These are phyloP conservation scores for Botrytis fragariae DNA, from an alignment of 2,329 filamentous ascomycete species.

Conservation along the genomic window DNA sequence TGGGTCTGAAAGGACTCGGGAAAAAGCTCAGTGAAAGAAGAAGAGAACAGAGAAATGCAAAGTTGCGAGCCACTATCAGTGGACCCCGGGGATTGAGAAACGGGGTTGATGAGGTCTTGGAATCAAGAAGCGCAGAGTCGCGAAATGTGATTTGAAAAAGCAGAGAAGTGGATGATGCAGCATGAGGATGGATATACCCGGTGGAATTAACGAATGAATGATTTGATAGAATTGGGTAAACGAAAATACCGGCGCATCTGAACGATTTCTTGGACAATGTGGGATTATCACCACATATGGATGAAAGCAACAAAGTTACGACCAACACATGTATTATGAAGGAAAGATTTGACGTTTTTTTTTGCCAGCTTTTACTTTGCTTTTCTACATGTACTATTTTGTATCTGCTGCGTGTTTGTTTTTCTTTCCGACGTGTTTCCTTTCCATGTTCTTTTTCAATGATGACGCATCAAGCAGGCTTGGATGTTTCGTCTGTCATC, in stretches of 20 bases:
- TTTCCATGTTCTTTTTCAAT: not conserved
- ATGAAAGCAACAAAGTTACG: not conserved
- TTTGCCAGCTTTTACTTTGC: not conserved
- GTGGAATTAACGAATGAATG: slow-evolving; percentile 5
- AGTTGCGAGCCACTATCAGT: slow-evolving; percentile 59
- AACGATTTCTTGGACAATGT: not conserved
- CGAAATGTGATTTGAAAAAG: slow-evolving; percentile 10
- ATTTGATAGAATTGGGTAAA: not conserved
- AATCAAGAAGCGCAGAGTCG: slow-evolving; percentile 12
- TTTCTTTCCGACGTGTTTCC: not conserved
- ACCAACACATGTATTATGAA: slow-evolving; percentile 13
- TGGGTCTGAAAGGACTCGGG: slow-evolving; percentile 51
- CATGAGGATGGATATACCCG: slow-evolving; percentile 14
- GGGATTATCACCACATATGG: not conserved
- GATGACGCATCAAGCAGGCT: slow-evolving; percentile 6
- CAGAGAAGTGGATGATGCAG: not conserved
- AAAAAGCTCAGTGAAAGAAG: slow-evolving; percentile 56
- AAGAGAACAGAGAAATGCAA: slow-evolving; percentile 57
- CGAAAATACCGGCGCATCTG: slow-evolving; percentile 3
- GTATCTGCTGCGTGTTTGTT: not conserved
- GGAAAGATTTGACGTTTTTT: not conserved
- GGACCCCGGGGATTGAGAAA: slow-evolving; percentile 46
- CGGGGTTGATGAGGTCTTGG: slow-evolving; percentile 37
- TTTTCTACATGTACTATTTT: slow-evolving; percentile 8
- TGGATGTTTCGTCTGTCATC: not conserved